These are phyloP conservation scores for Nectriaceae sp. DNA, from an alignment of 2,329 filamentous ascomycete genomes.

Conservation along the genomic window DNA sequence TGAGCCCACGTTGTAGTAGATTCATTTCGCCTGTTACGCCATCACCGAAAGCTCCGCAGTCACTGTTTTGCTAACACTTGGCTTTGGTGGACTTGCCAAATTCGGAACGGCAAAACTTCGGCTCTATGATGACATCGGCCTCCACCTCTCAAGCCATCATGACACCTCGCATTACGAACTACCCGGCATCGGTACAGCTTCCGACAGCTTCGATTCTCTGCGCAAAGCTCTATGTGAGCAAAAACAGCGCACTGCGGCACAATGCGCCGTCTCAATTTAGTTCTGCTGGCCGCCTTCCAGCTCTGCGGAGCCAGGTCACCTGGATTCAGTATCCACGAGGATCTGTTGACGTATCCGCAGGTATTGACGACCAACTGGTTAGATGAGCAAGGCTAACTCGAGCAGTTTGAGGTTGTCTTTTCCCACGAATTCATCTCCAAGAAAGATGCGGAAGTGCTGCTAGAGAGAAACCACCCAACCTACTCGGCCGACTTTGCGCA, in stretches of 20 bases:
- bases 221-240: conserved; percentile 31
- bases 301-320: conserved; percentile 51
- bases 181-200: conserved; percentile 11
- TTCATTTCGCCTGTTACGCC: no score
- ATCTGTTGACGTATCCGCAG: conserved; percentile 84
- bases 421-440: conserved; percentile 72
- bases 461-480: conserved; percentile 47
- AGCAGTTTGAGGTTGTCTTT: conserved; percentile 79
- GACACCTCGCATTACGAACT: conserved; percentile 29
- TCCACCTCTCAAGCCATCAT: conserved; percentile 23
- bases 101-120: conserved; percentile 25
- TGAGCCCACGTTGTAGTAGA: no score
- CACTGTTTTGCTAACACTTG: no score
- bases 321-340: conserved; percentile 83
- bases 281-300: conserved; percentile 46
- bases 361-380: conserved; percentile 46
- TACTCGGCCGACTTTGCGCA: conserved; percentile 43
- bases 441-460: conserved; percentile 63
- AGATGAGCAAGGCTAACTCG: conserved; percentile 14
- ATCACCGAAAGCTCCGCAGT: no score
- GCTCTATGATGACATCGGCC: conserved; percentile 2
- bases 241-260: conserved; percentile 27
- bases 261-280: conserved; percentile 54
- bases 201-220: neutral
- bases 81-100: no score